Evolutionary conservation across 1,284 basidiomycete species (phyloP), one percentile per base, ranked within the genome.

Genomic region (Trichosporon coremiiforme): DNA sequence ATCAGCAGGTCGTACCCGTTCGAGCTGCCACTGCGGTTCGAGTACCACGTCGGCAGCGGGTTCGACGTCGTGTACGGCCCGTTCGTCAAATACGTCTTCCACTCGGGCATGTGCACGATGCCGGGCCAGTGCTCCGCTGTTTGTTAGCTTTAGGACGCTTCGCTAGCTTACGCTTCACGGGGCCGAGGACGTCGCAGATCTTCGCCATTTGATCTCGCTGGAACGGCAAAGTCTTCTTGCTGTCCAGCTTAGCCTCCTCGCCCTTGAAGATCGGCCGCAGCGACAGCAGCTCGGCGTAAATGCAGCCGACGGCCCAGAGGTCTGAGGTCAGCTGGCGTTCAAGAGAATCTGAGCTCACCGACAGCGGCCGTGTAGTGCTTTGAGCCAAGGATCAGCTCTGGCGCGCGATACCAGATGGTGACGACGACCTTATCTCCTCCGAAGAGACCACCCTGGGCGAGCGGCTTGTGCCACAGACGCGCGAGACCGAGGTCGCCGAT

Each of bases 401-500:
- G 96, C 2, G 95, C 94, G 62, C 96, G 91, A 78, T 99, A 99
- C 96, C 96, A 99, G 76, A 99, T 98, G 0, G 96, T 99, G 2
- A 99, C 97, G 41, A 99, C 97, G 12, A 99, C 95, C 81, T 98
- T 98, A 85, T 99, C 96, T 20, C 94, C 94, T 0, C 89, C 88
- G 81, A 93, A 89, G 20, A 83, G 70, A 47, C 81, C 81, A 0
- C 76, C 76, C 41, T 73, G 72, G 2, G 81, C 81, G 35, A 83
- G 69, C 2, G 81, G 81, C 68, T 80, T 81, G 70, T 83, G 81
- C 80, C 80, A 83, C 63, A 98, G 86, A 47, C 97, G 88, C 0
- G 97, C 97, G 7, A 99, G 88, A 38, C 97, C 97, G 0, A 99
- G 86, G 83, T 99, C 97, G 15, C 95, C 97, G 66, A 99, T 98